phyloP scores from a whole-genome alignment of 2,329 filamentous ascomycete species.

The Neonectria sp. region DNA sequence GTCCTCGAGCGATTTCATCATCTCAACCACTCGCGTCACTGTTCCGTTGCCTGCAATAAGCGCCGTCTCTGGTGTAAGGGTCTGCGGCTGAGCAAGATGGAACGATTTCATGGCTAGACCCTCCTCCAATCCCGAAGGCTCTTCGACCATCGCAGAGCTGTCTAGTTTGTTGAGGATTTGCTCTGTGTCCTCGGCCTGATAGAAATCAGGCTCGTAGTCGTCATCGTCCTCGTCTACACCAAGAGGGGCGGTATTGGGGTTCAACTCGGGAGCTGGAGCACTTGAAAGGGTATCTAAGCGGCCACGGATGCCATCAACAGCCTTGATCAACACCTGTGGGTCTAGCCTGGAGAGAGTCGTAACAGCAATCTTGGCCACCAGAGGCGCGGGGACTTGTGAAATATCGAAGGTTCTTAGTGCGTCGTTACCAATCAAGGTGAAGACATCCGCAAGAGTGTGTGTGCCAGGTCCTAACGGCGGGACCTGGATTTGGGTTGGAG shows the following conservation, averaged over 20 bases:
- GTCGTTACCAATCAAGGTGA: constrained; percentile 83
- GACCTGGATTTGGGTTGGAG: constrained; percentile 64
- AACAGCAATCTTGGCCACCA: constrained; percentile 87
- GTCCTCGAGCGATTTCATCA: constrained; percentile 82
- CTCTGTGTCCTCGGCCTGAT: constrained; percentile 81
- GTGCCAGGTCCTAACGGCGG: constrained; percentile 82
- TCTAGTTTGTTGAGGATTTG: constrained; percentile 86
- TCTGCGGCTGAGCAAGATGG: constrained; percentile 82
- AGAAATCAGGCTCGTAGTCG: constrained; percentile 92
- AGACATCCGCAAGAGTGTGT: constrained; percentile 86
- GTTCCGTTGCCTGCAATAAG: constrained; percentile 82
- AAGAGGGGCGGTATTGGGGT: constrained; percentile 72
- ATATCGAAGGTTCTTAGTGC: constrained; percentile 87
- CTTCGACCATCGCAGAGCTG: constrained; percentile 70
- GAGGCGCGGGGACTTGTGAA: constrained; percentile 79
- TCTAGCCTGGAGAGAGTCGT: constrained; percentile 83
- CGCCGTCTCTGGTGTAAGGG: constrained; percentile 79
- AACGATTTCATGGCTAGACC: constrained; percentile 82
- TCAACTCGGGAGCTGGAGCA: constrained; percentile 62
- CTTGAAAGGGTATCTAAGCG: constrained; percentile 64
- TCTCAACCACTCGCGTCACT: constrained; percentile 82
- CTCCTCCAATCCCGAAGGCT: constrained; percentile 50
- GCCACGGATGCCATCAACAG: constrained; percentile 75
- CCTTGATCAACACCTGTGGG: constrained; percentile 76
- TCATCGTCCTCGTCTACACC: constrained; percentile 84